These are phyloP conservation scores for Ramaria rubella DNA, from an alignment of 768 basidiomycete genomes.

Conservation along the genomic window DNA sequence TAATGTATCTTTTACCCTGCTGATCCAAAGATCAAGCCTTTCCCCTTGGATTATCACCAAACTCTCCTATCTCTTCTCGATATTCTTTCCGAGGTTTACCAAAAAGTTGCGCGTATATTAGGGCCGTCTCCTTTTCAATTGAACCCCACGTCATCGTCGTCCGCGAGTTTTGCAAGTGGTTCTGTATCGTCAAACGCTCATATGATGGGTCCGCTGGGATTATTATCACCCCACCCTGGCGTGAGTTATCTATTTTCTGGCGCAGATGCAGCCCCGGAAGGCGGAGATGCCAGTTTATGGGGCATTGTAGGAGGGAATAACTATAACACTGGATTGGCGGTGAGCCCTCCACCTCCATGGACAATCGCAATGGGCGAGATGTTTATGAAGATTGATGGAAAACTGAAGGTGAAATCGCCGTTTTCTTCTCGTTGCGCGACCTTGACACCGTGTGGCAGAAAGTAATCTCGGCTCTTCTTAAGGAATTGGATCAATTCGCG, in stretches of 20 bases:
- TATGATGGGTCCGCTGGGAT: conserved; percentile 69
- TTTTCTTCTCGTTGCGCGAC: not conserved
- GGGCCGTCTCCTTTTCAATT: conserved; percentile 74
- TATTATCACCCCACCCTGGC: conserved; percentile 73
- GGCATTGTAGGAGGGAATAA: conserved; percentile 51
- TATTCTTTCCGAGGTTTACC: conserved; percentile 83
- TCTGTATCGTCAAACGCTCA: conserved; percentile 48
- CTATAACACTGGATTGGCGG: conserved; percentile 28
- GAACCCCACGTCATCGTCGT: conserved; percentile 4
- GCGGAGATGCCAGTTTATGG: conserved; percentile 57
- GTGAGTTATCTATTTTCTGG: conserved; percentile 70
- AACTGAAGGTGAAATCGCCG: conserved; percentile 61
- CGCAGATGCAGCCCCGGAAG: conserved; percentile 34
- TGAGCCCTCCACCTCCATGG: conserved; percentile 56
- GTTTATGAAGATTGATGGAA: conserved; percentile 73
- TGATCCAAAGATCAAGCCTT: conserved; percentile 49
- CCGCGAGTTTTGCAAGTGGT: not conserved
- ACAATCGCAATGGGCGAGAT: conserved; percentile 59
- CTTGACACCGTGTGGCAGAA: conserved; percentile 44
- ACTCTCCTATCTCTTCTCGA: conserved; percentile 84
- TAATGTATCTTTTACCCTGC: not conserved
- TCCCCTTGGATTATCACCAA: conserved; percentile 83
- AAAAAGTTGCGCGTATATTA: conserved; percentile 76
- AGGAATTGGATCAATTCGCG: conserved; percentile 80
- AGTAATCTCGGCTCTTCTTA: conserved; percentile 70